Percentiles rank a stretch among this genome's conserved stretches.
These are phyloP conservation scores for Vitis labrusca DNA, from an alignment of 164 flowering plant genomes.

Conservation along the genomic window DNA sequence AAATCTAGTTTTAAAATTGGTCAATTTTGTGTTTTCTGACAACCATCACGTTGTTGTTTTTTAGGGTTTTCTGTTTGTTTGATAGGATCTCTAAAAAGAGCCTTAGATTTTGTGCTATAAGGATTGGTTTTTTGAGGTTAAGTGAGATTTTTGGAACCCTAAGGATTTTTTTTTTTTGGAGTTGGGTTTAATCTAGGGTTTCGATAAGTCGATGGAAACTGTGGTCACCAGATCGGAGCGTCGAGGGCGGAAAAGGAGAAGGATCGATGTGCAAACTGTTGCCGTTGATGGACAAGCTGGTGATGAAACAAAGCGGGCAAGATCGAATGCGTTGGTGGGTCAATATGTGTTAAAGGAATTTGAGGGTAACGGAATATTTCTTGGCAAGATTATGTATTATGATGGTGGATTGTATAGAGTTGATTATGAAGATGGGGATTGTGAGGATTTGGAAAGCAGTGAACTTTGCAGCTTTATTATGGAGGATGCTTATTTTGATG, in stretches of 20 bases:
- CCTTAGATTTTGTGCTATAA: background rate
- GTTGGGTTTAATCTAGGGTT: background rate
- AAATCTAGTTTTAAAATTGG: too few species aligned
- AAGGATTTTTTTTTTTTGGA: background rate
- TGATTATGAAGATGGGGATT: constrained; percentile 90
- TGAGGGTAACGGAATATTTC: constrained; percentile 47
- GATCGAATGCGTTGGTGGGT: constrained; percentile 52
- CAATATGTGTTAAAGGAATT: constrained; percentile 79
- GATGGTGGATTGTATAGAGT: constrained; percentile 73
- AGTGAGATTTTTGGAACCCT: background rate
- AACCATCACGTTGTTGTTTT: background rate
- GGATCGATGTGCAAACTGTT: constrained; percentile 22
- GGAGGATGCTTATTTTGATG: constrained; percentile 38
- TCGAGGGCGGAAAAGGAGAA: constrained; percentile 56
- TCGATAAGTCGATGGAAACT: constrained; percentile 34
- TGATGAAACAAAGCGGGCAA: constrained; percentile 18
- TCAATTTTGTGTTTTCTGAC: too few species aligned
- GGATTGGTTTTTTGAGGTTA: too few species aligned
- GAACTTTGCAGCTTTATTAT: constrained; percentile 52
- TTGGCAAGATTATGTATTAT: constrained; percentile 73
- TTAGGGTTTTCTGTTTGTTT: background rate
- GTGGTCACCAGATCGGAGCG: constrained; percentile 29
- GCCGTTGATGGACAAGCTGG: constrained; percentile 6
- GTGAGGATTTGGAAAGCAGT: constrained; percentile 73
- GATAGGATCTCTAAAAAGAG: background rate